phyloP scores from a whole-genome alignment of 2,329 filamentous ascomycete species.

The Calycina herbarum region DNA sequence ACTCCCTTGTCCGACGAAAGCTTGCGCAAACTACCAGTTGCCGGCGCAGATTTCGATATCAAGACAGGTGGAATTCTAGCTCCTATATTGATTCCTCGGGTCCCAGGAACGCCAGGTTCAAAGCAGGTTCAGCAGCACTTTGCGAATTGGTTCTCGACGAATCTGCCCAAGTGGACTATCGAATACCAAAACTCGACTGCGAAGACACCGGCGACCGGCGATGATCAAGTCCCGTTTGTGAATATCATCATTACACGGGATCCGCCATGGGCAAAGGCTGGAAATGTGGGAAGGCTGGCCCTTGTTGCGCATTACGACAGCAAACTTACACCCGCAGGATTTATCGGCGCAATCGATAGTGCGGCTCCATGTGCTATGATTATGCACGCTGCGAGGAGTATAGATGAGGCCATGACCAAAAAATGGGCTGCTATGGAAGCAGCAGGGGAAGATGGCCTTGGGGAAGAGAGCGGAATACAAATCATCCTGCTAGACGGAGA shows the following conservation, averaged over 20 bases:
- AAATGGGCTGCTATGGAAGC: conserved; percentile 78
- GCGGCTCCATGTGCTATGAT: conserved; percentile 94
- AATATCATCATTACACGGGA: conserved; percentile 88
- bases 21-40: conserved; percentile 69
- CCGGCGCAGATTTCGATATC: conserved; percentile 76
- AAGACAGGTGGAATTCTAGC: conserved; percentile 72
- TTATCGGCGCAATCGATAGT: conserved; percentile 91
- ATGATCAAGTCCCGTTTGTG: conserved; percentile 73
- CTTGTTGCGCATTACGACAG: conserved; percentile 95
- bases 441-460: conserved; percentile 58
- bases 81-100: conserved; percentile 83
- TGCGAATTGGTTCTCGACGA: conserved; percentile 71
- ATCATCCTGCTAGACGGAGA: conserved; percentile 91
- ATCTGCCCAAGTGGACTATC: conserved; percentile 77
- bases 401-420: conserved; percentile 75
- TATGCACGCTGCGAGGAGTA: conserved; percentile 77
- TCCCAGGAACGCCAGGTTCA: conserved; percentile 82
- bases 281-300: conserved; percentile 78
- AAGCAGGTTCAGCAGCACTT: conserved; percentile 76
- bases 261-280: conserved; percentile 74
- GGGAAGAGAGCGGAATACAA: conserved; percentile 81
- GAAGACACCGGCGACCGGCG: conserved; percentile 73
- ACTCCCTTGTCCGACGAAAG: conserved; percentile 69
- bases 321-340: conserved; percentile 75
- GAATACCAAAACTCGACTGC: conserved; percentile 88